Evolutionary conservation across 805 yeast genomes (phyloP).

Genomic region (Brettanomyces anomalus): DNA sequence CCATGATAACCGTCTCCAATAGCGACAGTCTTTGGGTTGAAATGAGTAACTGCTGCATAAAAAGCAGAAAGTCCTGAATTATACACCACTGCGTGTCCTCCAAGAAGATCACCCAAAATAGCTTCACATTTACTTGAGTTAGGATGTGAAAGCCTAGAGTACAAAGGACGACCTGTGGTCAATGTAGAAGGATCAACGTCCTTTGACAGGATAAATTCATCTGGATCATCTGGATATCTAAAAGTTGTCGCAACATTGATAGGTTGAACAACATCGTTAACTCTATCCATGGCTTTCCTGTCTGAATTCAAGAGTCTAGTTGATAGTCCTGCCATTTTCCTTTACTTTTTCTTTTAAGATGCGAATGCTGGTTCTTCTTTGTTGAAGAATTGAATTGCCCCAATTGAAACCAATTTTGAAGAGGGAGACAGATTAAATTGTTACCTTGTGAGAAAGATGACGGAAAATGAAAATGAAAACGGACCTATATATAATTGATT

Average conservation of each 20-base stretch:
- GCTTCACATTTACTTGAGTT: constrained; percentile 61
- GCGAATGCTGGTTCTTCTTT: too few relatives aligned
- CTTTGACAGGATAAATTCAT: constrained; percentile 38
- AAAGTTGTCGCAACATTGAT: constrained; percentile 77
- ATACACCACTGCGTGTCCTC: constrained; percentile 60
- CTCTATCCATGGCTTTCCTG: constrained; percentile 41
- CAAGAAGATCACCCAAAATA: constrained; percentile 49
- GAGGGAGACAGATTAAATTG: too few relatives aligned
- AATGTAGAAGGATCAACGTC: constrained; percentile 18
- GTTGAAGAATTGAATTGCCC: too few relatives aligned
- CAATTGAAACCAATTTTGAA: too few relatives aligned
- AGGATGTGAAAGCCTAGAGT: constrained; percentile 73
- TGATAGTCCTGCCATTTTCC: constrained; percentile 40
- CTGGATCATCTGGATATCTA: constrained; percentile 55
- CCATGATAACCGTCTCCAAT: constrained; percentile 85
- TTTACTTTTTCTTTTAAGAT: too few relatives aligned
- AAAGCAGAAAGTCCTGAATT: constrained; percentile 78
- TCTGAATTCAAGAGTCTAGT: constrained; percentile 68
- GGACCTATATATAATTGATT: too few relatives aligned
- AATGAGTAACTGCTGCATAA: constrained; percentile 59
- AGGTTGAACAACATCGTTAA: constrained; percentile 67
- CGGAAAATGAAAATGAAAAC: too few relatives aligned
- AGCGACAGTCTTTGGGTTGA: constrained; percentile 63
- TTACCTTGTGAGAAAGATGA: too few relatives aligned
- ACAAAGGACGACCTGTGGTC: constrained; percentile 31